Base-by-base conservation (phyloP, 306 rosid genomes). In the Astragalus glycyphyllos region DNA sequence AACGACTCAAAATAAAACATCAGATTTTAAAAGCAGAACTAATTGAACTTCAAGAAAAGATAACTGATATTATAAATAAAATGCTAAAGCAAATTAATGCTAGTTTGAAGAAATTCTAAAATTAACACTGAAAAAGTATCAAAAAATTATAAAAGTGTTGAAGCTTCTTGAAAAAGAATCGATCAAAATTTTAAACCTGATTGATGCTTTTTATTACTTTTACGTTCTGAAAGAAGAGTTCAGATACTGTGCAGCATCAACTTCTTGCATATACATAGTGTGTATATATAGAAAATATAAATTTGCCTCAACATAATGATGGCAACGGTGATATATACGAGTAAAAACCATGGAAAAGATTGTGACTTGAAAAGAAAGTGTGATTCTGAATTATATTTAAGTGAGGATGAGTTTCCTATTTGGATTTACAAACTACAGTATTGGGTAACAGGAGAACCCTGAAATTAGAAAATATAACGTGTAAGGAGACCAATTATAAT, bases 41-140 rank as follows among this genome's bases (percentile, higher is more conserved):
- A 63, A 29, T 17, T 45, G 37, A 70, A 44, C 53, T 77, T 77
- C 26, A 42, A 17, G 35, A 53, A 4, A 53, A 54, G 56, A 58
- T 2, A 68, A 76, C 45, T n/a, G 44, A 15, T 16, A 31, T 49
- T 16, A 31, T 12, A 38, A 51, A 31, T 12, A 38, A 51, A 74
- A 65, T 51, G 32, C 35, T 41, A 40, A 53, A 60, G 11, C 11
- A 54, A 40, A 56, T 34, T 6, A n/a, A 35, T 45, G 48, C 11
- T 49, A 65, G 57, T 50, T 65, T 15, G 51, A 65, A 65, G 37
- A 65, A 78, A 65, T 23, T 72, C 45, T 44, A 63, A 45, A 54
- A 54, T 62, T 17, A 56, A 48, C 62, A 65, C 49, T 58, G 69
- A 38, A 49, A 58, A 10, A 29, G 47, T 65, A 45, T 12, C 64